Base-by-base conservation (phyloP, 2,329 filamentous ascomycete species). In the Hypoxylon sp. region DNA sequence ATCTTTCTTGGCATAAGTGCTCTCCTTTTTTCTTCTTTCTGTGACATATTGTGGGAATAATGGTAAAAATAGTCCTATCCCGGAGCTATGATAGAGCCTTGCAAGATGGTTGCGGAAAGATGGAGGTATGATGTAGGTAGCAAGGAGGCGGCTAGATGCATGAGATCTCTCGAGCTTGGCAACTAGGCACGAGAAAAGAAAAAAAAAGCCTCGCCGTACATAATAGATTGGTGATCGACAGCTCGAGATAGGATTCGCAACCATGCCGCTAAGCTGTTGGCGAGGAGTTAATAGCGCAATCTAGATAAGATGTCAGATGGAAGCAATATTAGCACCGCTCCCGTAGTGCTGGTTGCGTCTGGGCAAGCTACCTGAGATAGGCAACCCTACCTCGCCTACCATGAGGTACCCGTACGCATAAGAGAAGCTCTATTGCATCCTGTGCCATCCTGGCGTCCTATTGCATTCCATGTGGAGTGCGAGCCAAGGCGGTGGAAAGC, bases 281-380 rank as follows among this genome's bases (percentile, higher is more conserved):
- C 42, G 58, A 64, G 55, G 45, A 59, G 62, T 64, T 62, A 64
- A 64, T 64, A 59, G 61, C 61, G 61, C 61, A 64, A 59, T 64
- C 61, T 64, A 64, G 58, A 62, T 64, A 58, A 56, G 58, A 48
- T 54, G 54, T 56, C 48, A 63, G 61, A 61, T 63, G 46, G 46
- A 56, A 31, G 29, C 35, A 55, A 47, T 55, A 49, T 48, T 63
- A 61, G 48, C 35, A 53, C 50, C 26, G 47, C 54, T 51, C 42
- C 57, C 52, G 48, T 24, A 52, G 43, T 27, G 58, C 58, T 63
- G 60, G 60, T 27, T 47, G 47, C 45, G 60, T 52, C n/a, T 59
- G 56, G 18, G 17, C 38, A 43, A 37, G 29, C 41, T 38, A n/a
- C n/a, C n/a, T n/a, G n/a, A n/a, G n/a, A n/a, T n/a, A 23, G 37